A percentile compares a stretch with the other conserved stretches of the same genome.
phyloP scores from a whole-genome alignment of 2,329 filamentous ascomycete species.

The Sclerotinia borealis region DNA sequence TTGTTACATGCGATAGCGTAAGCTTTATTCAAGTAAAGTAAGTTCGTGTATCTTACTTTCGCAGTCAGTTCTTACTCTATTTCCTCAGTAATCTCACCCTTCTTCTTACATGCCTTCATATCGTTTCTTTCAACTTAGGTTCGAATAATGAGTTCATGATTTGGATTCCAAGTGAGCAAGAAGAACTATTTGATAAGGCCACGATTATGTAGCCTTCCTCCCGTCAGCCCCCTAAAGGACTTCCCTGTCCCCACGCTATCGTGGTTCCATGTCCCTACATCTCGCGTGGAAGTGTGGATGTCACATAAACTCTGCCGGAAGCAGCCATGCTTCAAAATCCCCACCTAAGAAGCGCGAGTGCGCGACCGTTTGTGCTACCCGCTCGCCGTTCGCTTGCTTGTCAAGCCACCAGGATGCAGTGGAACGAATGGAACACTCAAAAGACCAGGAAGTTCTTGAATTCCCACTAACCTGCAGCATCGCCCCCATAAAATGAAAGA shows the following conservation, averaged over 20 bases:
- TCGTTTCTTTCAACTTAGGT: background rate
- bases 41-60: conserved; percentile 1
- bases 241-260: conserved; percentile 9
- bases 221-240: conserved; percentile 9
- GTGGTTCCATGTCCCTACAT: background rate
- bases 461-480: background rate
- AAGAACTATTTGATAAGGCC: background rate
- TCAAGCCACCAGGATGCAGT: conserved; percentile 1
- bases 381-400: conserved; percentile 1
- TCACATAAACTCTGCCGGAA: conserved; percentile 7
- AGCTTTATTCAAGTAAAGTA: background rate
- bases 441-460: background rate
- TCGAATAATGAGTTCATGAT: background rate
- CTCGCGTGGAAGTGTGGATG: conserved; percentile 12
- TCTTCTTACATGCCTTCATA: background rate
- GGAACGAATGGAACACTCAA: background rate
- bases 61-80: background rate
- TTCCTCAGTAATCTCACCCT: background rate
- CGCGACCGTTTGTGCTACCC: conserved; percentile 5
- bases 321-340: conserved; percentile 3
- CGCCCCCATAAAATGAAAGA: background rate
- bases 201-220: conserved; percentile 7
- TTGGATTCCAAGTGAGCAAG: background rate
- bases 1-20: conserved; percentile 6
- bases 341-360: background rate